Percentiles rank a stretch among this genome's conserved stretches.
Conservation (phyloP, 2,329 filamentous ascomycete genomes). For the Xylaria sp. region DNA sequence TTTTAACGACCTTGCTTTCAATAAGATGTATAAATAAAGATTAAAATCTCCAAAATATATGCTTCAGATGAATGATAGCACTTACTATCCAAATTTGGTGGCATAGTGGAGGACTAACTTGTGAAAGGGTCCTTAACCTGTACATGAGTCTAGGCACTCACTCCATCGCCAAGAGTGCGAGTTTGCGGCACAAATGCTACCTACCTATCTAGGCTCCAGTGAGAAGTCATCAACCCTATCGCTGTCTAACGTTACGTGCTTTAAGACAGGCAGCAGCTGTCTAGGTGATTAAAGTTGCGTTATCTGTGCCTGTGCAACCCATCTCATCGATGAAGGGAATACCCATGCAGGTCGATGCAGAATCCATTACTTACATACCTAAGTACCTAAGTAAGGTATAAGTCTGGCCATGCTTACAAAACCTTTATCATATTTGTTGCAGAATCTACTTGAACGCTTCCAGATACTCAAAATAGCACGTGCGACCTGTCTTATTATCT, state of each 20-base stretch:
- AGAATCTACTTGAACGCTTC: too few species aligned
- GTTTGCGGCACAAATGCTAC: too few species aligned
- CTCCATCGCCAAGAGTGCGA: too few species aligned
- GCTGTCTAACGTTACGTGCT: background rate
- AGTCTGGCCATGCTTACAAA: background rate
- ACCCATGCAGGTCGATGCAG: background rate
- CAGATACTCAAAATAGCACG: background rate
- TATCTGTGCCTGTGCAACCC: background rate
- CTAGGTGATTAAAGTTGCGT: background rate
- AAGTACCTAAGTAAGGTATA: background rate
- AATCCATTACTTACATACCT: background rate
- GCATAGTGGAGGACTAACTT: too few species aligned
- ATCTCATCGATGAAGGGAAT: background rate
- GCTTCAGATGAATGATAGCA: too few species aligned
- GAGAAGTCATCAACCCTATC: conserved; percentile 1
- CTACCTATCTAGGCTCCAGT: conserved; percentile 1
- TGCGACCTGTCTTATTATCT: background rate
- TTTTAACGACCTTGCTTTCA: too few species aligned
- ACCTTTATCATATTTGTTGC: background rate
- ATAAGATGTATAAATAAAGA: too few species aligned
- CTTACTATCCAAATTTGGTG: too few species aligned
- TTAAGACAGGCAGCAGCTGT: conserved; percentile 9
- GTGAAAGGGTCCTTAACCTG: too few species aligned
- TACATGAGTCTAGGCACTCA: too few species aligned
- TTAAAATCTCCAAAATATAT: too few species aligned